These are phyloP conservation scores for Corymbia citriodora DNA, from an alignment of 441 rosid genomes.

Conservation along the genomic window DNA sequence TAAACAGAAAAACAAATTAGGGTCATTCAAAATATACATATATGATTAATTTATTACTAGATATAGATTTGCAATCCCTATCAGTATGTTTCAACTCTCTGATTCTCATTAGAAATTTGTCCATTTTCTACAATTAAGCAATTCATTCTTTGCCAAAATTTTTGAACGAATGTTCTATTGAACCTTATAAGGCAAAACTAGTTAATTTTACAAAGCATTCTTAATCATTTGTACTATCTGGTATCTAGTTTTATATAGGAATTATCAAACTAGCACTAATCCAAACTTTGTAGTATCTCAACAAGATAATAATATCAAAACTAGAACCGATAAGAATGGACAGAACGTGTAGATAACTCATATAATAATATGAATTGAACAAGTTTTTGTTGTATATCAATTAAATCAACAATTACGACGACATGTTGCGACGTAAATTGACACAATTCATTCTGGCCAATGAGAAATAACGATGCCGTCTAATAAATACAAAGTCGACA, in stretches of 20 bases:
- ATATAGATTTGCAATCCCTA: not conserved
- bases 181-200: not conserved
- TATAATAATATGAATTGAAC: too few relatives aligned
- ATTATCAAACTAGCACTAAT: not conserved
- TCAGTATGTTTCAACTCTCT: too few relatives aligned
- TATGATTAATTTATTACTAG: not conserved
- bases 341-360: not conserved
- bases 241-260: too few relatives aligned
- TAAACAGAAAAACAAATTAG: too few relatives aligned
- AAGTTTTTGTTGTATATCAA: too few relatives aligned
- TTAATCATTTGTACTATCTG: too few relatives aligned
- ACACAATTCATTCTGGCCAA: not conserved
- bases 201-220: not conserved
- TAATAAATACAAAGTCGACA: not conserved
- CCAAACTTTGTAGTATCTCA: fast-evolving
- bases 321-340: fast-evolving
- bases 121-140: too few relatives aligned
- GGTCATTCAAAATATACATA: not conserved
- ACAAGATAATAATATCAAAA: fast-evolving
- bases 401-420: too few relatives aligned
- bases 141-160: too few relatives aligned
- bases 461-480: not conserved
- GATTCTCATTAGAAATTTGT: too few relatives aligned
- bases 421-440: not conserved
- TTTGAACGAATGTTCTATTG: not conserved